These are phyloP conservation scores for Triglochin maritima DNA, from an alignment of 106 monocot genomes.

Conservation along the genomic window DNA sequence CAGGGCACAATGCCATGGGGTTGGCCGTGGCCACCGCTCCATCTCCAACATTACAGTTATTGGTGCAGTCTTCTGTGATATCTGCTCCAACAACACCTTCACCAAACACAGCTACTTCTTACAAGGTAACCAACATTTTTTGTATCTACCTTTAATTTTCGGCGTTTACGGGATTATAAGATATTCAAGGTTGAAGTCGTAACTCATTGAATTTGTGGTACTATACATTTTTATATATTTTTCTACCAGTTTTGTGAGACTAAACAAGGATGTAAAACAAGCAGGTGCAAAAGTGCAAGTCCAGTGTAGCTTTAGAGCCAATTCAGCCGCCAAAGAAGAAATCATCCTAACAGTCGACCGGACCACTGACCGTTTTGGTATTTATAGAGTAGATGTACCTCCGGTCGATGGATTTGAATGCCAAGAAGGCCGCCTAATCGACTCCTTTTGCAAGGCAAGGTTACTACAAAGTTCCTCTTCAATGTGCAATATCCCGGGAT, in stretches of 20 bases:
- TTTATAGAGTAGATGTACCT: slow-evolving; percentile 67
- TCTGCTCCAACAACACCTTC: slow-evolving; percentile 83
- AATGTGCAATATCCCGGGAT: slow-evolving; percentile 45
- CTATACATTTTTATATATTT: too few species aligned
- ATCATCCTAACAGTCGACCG: slow-evolving; percentile 44
- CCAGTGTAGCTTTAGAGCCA: slow-evolving; percentile 54
- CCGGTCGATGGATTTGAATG: slow-evolving; percentile 80
- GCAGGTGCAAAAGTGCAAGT: slow-evolving; percentile 71
- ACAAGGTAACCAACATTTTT: slow-evolving; percentile 29
- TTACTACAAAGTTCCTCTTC: slow-evolving; percentile 44
- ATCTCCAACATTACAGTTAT: slow-evolving; percentile 57
- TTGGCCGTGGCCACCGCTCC: too few species aligned
- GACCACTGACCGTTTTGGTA: slow-evolving; percentile 50
- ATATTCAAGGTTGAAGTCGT: too few species aligned
- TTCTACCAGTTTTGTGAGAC: neutral
- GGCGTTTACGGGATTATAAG: too few species aligned
- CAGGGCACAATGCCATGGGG: neutral
- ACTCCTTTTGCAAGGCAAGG: slow-evolving; percentile 65
- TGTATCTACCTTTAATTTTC: too few species aligned
- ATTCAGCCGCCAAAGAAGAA: slow-evolving; percentile 26
- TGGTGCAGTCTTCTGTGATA: slow-evolving; percentile 86
- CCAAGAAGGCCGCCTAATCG: slow-evolving; percentile 27
- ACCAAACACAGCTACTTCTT: slow-evolving; percentile 87
- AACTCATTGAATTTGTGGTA: too few species aligned
- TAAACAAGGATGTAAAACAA: neutral